A percentile compares a stretch with the other conserved stretches of the same genome.
phyloP scores from a whole-genome alignment of 352 stramenopile species.

The Elongisporangium prolatum region DNA sequence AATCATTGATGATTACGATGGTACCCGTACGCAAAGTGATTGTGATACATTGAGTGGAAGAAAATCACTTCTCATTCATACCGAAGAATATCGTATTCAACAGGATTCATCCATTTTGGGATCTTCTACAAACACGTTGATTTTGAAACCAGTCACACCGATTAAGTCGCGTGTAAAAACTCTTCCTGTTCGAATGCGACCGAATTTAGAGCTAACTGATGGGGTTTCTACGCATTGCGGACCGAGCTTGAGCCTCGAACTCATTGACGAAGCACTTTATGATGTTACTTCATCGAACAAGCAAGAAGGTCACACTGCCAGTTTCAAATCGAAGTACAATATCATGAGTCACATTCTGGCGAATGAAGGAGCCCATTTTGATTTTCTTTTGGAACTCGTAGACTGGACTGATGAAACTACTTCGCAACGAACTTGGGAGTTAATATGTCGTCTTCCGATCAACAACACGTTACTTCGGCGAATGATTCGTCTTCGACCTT shows the following conservation, averaged over 20 bases:
- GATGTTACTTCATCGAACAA: slow-evolving; percentile 2
- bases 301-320: not conserved
- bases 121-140: not conserved
- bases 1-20: slow-evolving; percentile 1
- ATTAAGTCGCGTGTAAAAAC: slow-evolving; percentile 28
- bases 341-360: slow-evolving; percentile 52
- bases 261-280: slow-evolving; percentile 17
- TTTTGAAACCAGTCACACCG: slow-evolving; percentile 13
- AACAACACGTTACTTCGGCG: slow-evolving; percentile 55
- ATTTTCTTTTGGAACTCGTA: slow-evolving; percentile 52
- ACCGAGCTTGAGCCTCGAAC: slow-evolving; percentile 34
- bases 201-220: slow-evolving; percentile 36
- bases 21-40: not conserved
- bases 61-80: not conserved
- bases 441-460: slow-evolving; percentile 65
- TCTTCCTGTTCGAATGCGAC: slow-evolving; percentile 28
- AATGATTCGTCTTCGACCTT: slow-evolving; percentile 54
- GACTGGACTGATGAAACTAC: slow-evolving; percentile 38
- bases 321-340: slow-evolving; percentile 16
- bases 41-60: not conserved
- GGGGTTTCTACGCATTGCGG: slow-evolving; percentile 35
- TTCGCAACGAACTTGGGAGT: slow-evolving; percentile 62
- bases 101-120: not conserved
- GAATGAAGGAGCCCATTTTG: slow-evolving; percentile 50
- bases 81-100: not conserved